A percentile compares a stretch with the other conserved stretches of the same genome.
Conservation (phyloP, 208 protist species). For the Wallacemonas sp. region DNA sequence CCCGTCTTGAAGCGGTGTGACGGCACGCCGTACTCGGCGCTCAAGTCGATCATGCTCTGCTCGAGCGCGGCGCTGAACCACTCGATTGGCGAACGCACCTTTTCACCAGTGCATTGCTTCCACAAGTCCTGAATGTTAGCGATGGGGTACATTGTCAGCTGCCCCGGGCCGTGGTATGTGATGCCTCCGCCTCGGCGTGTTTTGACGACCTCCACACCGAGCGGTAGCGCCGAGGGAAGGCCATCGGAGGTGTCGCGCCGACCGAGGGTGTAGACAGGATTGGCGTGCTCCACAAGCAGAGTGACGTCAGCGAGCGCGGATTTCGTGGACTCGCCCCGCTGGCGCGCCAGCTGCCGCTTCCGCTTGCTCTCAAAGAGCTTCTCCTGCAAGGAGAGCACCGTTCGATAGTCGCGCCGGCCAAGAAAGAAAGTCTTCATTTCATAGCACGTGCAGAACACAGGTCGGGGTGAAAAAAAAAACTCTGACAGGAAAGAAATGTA, state of each 20-base stretch:
- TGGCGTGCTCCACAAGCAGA: slow-evolving; percentile 77
- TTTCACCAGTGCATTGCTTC: slow-evolving; percentile 53
- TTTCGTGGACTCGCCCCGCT: slow-evolving; percentile 34
- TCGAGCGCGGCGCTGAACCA: slow-evolving; percentile 85
- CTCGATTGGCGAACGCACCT: slow-evolving; percentile 76
- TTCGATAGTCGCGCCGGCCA: slow-evolving; percentile 52
- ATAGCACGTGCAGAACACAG: background rate
- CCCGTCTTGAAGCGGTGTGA: slow-evolving; percentile 68
- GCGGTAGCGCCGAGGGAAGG: slow-evolving; percentile 31
- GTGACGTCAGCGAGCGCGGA: slow-evolving; percentile 51
- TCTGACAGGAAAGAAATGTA: too few species aligned
- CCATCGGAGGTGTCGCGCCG: slow-evolving; percentile 71
- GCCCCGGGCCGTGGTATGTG: slow-evolving; percentile 88
- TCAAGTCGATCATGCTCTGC: slow-evolving; percentile 69
- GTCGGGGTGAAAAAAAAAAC: too few species aligned
- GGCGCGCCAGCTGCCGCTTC: slow-evolving; percentile 40
- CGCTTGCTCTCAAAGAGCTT: slow-evolving; percentile 71
- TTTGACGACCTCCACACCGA: slow-evolving; percentile 59
- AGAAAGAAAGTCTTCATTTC: slow-evolving; percentile 73
- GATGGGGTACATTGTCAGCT: slow-evolving; percentile 89
- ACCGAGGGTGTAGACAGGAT: slow-evolving; percentile 87
- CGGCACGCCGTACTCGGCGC: slow-evolving; percentile 55
- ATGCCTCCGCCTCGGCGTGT: slow-evolving; percentile 82
- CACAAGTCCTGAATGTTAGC: slow-evolving; percentile 76
- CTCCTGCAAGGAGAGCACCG: slow-evolving; percentile 73